Evolutionary conservation across 148 eudicot species (phyloP).

Genomic region (Linanthus parryae): DNA sequence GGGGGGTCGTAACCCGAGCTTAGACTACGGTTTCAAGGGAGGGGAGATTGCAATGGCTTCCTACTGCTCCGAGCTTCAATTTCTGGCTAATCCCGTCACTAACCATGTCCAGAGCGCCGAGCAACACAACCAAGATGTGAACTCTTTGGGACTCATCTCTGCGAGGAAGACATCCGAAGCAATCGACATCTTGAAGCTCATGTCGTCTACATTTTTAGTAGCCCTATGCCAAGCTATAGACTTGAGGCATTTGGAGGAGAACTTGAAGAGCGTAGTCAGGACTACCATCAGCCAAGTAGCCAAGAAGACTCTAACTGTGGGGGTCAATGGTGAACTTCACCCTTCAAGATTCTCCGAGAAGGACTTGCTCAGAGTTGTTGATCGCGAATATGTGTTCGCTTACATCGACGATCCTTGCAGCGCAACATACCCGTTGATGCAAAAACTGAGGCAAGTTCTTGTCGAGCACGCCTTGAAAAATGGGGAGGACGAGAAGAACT

Average conservation of each 20-base stretch:
- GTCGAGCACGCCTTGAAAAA: conserved; percentile 58
- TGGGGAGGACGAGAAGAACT: conserved; percentile 52
- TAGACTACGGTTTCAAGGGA: conserved; percentile 92
- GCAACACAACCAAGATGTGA: conserved; percentile 92
- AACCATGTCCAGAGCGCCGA: conserved; percentile 91
- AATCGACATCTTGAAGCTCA: conserved; percentile 70
- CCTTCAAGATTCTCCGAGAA: conserved; percentile 78
- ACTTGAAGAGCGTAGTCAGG: conserved; percentile 45
- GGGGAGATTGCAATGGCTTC: conserved; percentile 91
- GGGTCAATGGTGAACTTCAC: conserved; percentile 72
- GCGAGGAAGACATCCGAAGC: conserved; percentile 77
- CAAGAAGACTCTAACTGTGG: conserved; percentile 44
- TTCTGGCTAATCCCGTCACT: conserved; percentile 75
- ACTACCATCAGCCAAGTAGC: conserved; percentile 64
- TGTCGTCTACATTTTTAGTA: conserved; percentile 70
- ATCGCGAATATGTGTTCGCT: conserved; percentile 60
- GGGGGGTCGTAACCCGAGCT: conserved; percentile 72
- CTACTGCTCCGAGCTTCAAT: conserved; percentile 82
- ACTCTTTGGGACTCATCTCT: conserved; percentile 80
- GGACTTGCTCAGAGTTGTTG: conserved; percentile 63
- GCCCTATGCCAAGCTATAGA: conserved; percentile 82
- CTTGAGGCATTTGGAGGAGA: conserved; percentile 75
- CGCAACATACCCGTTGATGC: conserved; percentile 56
- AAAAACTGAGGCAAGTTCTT: conserved; percentile 63
- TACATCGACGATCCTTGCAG: conserved; percentile 77